phyloP scores from a whole-genome alignment of 129 eudicot species.

The Flaveria linearis region DNA sequence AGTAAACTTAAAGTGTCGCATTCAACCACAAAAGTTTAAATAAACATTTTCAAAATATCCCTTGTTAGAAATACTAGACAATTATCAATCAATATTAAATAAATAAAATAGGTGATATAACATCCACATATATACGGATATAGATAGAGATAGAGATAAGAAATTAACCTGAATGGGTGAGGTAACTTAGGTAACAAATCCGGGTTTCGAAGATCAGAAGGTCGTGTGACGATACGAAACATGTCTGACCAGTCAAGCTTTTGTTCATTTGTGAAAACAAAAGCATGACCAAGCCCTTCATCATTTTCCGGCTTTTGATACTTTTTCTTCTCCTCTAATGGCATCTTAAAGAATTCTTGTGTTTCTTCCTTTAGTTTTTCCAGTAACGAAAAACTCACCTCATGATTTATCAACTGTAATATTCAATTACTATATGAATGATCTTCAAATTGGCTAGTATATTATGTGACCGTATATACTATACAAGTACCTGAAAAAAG shows the following conservation, averaged over 20 bases:
- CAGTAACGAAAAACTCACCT: neutral
- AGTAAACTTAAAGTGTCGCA: too few relatives aligned
- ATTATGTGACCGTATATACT: neutral
- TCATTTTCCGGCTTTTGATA: neutral
- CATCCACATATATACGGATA: too few relatives aligned
- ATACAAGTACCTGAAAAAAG: slow-evolving; percentile 8
- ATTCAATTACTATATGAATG: neutral
- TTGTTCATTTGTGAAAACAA: neutral
- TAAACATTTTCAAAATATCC: too few relatives aligned
- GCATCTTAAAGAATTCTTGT: slow-evolving; percentile 2
- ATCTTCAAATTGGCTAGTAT: neutral
- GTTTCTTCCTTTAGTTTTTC: neutral
- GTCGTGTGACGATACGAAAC: neutral
- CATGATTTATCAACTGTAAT: slow-evolving; percentile 6
- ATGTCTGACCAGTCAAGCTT: slow-evolving; percentile 12
- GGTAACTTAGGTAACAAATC: slow-evolving; percentile 2
- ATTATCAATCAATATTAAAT: too few relatives aligned
- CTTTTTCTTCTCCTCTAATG: slow-evolving; percentile 5
- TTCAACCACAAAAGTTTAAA: too few relatives aligned
- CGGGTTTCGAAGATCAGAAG: slow-evolving; percentile 9
- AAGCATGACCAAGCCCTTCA: slow-evolving; percentile 11
- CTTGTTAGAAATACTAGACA: too few relatives aligned
- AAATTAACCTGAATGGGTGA: neutral
- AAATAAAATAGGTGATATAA: too few relatives aligned
- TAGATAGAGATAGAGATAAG: neutral